Evolutionary conservation across 495 filamentous ascomycete species (phyloP).

Genomic region (Neurospora intermedia): DNA sequence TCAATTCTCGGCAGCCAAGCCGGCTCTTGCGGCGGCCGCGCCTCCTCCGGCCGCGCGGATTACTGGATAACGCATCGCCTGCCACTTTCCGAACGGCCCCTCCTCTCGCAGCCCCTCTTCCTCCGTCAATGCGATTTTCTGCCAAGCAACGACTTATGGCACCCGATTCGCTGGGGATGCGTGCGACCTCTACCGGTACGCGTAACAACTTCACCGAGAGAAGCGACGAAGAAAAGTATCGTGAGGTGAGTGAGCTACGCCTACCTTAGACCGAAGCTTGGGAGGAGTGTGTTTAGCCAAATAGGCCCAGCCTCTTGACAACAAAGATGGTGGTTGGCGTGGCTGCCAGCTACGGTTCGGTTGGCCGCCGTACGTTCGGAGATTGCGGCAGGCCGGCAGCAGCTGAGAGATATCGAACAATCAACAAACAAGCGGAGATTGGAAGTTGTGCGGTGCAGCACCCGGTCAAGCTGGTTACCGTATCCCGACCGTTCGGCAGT

Average conservation of each 20-base stretch:
- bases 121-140: background rate
- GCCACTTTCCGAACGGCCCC: background rate
- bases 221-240: background rate
- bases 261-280: background rate
- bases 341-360: background rate
- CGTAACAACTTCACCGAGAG: background rate
- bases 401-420: background rate
- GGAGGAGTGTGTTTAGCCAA: background rate
- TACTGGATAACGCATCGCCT: background rate
- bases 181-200: background rate
- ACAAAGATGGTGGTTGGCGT: background rate
- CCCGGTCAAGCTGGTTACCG: background rate
- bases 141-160: background rate
- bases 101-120: background rate
- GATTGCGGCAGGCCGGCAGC: background rate
- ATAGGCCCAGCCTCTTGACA: background rate
- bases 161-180: background rate
- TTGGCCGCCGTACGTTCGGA: background rate
- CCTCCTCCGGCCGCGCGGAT: background rate
- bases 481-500: background rate
- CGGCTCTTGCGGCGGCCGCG: background rate
- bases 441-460: background rate
- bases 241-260: background rate
- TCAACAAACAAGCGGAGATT: background rate
- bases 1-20: background rate